These are phyloP conservation scores for Phytophthora sp. DNA, from an alignment of 352 stramenopile genomes.

Conservation along the genomic window DNA sequence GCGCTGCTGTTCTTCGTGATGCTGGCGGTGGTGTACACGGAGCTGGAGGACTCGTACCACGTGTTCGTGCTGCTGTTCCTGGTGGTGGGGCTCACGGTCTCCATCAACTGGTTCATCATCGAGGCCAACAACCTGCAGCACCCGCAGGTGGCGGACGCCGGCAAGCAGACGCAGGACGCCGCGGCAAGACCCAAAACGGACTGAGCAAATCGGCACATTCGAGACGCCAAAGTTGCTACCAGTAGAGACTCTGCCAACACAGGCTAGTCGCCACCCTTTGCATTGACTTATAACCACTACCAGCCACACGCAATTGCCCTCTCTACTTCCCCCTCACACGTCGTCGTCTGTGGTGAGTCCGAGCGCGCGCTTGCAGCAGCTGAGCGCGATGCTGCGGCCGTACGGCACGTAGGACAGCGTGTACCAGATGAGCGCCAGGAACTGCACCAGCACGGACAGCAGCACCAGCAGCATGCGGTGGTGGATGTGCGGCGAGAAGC, in stretches of 20 bases:
- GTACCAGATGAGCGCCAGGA: conserved; percentile 85
- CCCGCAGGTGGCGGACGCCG: conserved; percentile 18
- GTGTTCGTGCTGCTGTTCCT: conserved; percentile 88
- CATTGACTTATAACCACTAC: conserved; percentile 17
- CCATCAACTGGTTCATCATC: conserved; percentile 90
- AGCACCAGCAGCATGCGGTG: conserved; percentile 77
- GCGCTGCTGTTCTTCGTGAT: conserved; percentile 77
- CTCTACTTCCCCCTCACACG: conserved; percentile 27
- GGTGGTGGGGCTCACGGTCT: conserved; percentile 76
- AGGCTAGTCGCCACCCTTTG: background rate
- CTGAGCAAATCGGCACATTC: conserved; percentile 19
- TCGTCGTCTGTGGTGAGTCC: conserved; percentile 58
- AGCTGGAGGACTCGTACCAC: conserved; percentile 84
- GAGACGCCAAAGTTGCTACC: background rate
- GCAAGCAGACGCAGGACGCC: conserved; percentile 13
- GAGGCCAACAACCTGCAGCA: conserved; percentile 72
- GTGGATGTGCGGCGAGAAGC: conserved; percentile 71
- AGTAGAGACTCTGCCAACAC: background rate
- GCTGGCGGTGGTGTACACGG: conserved; percentile 75
- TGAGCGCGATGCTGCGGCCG: conserved; percentile 68
- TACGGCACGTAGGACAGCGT: conserved; percentile 90
- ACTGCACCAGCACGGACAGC: conserved; percentile 79
- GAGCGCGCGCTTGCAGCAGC: conserved; percentile 71
- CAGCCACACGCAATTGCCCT: background rate
- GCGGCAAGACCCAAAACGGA: conserved; percentile 59